phyloP scores from a whole-genome alignment of 768 basidiomycete species.

The Rhodotorula sphaerocarpa region DNA sequence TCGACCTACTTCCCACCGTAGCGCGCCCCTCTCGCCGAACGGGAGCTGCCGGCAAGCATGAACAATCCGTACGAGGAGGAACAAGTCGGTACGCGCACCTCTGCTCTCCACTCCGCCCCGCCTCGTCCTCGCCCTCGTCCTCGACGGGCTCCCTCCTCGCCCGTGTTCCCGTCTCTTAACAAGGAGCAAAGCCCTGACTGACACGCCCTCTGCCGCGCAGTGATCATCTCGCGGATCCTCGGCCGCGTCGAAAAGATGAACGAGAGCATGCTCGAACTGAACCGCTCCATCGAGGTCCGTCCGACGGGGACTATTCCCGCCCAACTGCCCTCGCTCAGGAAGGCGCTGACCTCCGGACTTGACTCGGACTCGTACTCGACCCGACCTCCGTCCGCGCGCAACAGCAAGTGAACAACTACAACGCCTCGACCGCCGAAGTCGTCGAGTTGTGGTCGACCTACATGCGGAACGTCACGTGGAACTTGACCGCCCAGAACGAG shows the following conservation, averaged over 20 bases:
- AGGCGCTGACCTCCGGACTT: neutral
- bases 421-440: constrained; percentile 26
- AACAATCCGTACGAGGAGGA: constrained; percentile 38
- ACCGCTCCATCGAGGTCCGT: constrained; percentile 31
- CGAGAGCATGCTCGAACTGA: constrained; percentile 37
- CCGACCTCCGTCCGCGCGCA: neutral
- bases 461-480: constrained; percentile 36
- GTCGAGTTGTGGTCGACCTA: constrained; percentile 36
- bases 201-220: neutral
- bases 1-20: too few species aligned
- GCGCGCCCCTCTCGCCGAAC: too few species aligned
- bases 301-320: neutral
- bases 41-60: too few species aligned
- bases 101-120: neutral
- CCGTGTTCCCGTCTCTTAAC: neutral
- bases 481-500: constrained; percentile 20
- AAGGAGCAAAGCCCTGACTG: neutral
- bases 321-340: neutral
- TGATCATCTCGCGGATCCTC: constrained; percentile 29
- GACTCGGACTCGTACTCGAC: neutral
- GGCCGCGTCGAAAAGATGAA: constrained; percentile 38
- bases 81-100: constrained; percentile 19
- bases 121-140: neutral
- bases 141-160: neutral
- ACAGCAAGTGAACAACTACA: constrained; percentile 37